phyloP scores from a whole-genome alignment of 768 basidiomycete genomes.

The Podaxis sp. region DNA sequence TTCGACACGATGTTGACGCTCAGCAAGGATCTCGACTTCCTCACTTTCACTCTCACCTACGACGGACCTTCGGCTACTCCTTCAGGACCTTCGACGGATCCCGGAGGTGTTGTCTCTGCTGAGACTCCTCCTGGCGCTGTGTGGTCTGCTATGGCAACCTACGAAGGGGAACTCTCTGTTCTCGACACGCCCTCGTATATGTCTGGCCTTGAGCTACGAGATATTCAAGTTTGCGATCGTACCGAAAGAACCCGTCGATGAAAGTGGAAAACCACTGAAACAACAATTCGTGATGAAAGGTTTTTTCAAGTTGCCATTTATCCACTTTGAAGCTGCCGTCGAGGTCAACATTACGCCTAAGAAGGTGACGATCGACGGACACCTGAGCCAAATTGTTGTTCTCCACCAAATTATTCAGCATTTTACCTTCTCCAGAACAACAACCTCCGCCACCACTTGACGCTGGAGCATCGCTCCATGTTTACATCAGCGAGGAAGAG shows the following conservation, averaged over 20 bases:
- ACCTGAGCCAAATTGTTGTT: background rate
- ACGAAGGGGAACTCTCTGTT: background rate
- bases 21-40: background rate
- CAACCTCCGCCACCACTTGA: background rate
- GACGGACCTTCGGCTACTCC: background rate
- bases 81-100: background rate
- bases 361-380: background rate
- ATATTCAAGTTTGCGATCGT: background rate
- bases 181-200: background rate
- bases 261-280: background rate
- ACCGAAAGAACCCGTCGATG: background rate
- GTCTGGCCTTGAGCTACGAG: background rate
- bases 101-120: background rate
- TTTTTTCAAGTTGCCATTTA: background rate
- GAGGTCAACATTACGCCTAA: background rate
- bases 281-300: background rate
- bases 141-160: background rate
- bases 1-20: background rate
- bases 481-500: background rate
- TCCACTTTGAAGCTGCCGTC: background rate
- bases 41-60: background rate
- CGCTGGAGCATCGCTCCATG: background rate
- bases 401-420: background rate
- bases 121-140: background rate
- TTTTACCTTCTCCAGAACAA: background rate